Conservation (phyloP, 495 filamentous ascomycete species). For the Aspergillus bertholletiae region DNA sequence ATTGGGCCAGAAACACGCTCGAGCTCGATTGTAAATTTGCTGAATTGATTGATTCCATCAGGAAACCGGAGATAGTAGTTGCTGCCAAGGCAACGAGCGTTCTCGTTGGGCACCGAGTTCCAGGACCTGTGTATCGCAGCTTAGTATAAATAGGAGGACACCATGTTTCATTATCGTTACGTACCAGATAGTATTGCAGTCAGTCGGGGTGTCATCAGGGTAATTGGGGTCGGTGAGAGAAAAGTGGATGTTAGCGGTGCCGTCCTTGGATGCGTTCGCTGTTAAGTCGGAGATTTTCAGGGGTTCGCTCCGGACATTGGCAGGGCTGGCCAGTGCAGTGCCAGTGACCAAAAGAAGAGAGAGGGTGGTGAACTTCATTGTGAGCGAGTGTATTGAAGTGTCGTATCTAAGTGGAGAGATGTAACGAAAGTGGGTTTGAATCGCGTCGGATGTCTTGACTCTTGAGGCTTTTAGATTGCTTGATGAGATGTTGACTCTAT, state of each 20-base stretch:
- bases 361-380: conserved; percentile 18
- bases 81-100: conserved; percentile 22
- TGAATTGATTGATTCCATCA: conserved; percentile 15
- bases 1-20: conserved; percentile 16
- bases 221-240: conserved; percentile 22
- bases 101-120: conserved; percentile 8
- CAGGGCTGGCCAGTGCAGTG: conserved; percentile 18
- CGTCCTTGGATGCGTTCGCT: not conserved
- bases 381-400: conserved; percentile 4
- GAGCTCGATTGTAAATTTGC: conserved; percentile 17
- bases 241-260: conserved; percentile 19
- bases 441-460: too few species aligned
- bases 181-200: conserved; percentile 28
- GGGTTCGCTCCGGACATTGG: conserved; percentile 1
- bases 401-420: too few species aligned
- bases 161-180: not conserved
- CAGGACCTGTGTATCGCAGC: conserved; percentile 12
- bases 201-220: conserved; percentile 26
- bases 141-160: not conserved
- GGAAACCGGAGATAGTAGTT: conserved; percentile 27
- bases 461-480: too few species aligned
- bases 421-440: too few species aligned
- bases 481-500: too few species aligned
- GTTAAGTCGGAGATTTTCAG: conserved; percentile 20
- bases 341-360: conserved; percentile 17